These are phyloP conservation scores for Chlorella ohadii DNA, from an alignment of 139 green algal genomes.

Conservation along the genomic window DNA sequence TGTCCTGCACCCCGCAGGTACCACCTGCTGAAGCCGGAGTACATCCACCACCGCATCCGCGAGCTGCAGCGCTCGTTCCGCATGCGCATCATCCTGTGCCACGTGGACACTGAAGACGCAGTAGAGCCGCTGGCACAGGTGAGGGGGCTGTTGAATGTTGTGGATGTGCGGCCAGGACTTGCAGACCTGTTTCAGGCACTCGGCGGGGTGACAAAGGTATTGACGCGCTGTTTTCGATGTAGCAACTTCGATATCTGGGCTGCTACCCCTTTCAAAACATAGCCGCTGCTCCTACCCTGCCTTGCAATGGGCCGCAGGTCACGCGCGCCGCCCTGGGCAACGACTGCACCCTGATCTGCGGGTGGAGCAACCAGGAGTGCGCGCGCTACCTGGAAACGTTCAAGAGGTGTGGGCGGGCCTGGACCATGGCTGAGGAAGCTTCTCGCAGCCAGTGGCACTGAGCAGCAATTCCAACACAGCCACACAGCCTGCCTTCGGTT, in stretches of 20 bases:
- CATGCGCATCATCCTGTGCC: constrained; percentile 82
- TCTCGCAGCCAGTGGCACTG: too few relatives aligned
- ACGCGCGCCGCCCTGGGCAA: constrained; percentile 79
- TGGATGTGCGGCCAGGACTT: too few relatives aligned
- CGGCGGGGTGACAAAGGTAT: too few relatives aligned
- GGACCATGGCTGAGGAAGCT: neutral
- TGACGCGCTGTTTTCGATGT: too few relatives aligned
- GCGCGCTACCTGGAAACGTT: constrained; percentile 93
- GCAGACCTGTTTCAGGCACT: too few relatives aligned
- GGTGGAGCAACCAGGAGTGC: constrained; percentile 87
- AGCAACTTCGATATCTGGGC: too few relatives aligned
- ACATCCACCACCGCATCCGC: constrained; percentile 86
- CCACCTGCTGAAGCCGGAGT: constrained; percentile 94
- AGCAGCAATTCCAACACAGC: too few relatives aligned
- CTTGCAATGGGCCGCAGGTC: constrained; percentile 54
- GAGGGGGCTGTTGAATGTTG: neutral
- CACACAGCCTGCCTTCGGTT: too few relatives aligned
- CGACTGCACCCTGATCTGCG: constrained; percentile 90
- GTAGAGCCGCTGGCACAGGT: constrained; percentile 80
- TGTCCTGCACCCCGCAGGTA: constrained; percentile 86
- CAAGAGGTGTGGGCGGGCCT: constrained; percentile 58
- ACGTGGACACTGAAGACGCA: constrained; percentile 91
- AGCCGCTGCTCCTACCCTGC: too few relatives aligned
- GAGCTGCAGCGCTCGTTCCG: constrained; percentile 82
- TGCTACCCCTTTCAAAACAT: too few relatives aligned